A percentile compares a stretch with the other conserved stretches of the same genome.
phyloP scores from a whole-genome alignment of 2,329 filamentous ascomycete species.

The Zasmidium cellare region DNA sequence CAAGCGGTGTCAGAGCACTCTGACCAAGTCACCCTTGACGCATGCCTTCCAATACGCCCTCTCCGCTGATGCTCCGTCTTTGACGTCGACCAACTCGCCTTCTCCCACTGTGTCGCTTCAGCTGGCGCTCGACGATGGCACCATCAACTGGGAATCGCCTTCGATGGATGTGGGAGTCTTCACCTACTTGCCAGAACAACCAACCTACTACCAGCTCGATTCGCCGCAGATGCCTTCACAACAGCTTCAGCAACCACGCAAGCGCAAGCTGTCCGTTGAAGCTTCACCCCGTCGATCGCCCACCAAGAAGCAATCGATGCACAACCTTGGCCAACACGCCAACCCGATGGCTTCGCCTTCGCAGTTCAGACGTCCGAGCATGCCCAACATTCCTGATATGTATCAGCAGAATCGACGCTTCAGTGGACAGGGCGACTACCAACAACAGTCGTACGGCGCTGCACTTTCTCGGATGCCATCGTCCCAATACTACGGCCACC shows the following conservation, averaged over 20 bases:
- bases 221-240: constrained; percentile 29
- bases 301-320: constrained; percentile 41
- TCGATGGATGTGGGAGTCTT: constrained; percentile 61
- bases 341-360: constrained; percentile 35
- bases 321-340: constrained; percentile 35
- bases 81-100: constrained; percentile 56
- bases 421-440: constrained; percentile 34
- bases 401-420: constrained; percentile 37
- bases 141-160: constrained; percentile 37
- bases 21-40: constrained; percentile 58
- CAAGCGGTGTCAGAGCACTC: constrained; percentile 67
- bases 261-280: constrained; percentile 58
- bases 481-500: constrained; percentile 28
- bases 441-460: constrained; percentile 31
- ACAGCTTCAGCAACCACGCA: constrained; percentile 42
- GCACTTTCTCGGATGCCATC: constrained; percentile 25
- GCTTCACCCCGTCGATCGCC: constrained; percentile 51
- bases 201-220: constrained; percentile 27
- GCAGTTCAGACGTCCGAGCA: constrained; percentile 37
- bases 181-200: constrained; percentile 48
- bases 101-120: constrained; percentile 59
- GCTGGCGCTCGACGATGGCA: constrained; percentile 57
- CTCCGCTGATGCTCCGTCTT: constrained; percentile 69
- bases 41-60: constrained; percentile 70
- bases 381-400: constrained; percentile 30